Evolutionary conservation across 2,329 filamentous ascomycete genomes (phyloP).

Genomic region (Blumeria hordei): DNA sequence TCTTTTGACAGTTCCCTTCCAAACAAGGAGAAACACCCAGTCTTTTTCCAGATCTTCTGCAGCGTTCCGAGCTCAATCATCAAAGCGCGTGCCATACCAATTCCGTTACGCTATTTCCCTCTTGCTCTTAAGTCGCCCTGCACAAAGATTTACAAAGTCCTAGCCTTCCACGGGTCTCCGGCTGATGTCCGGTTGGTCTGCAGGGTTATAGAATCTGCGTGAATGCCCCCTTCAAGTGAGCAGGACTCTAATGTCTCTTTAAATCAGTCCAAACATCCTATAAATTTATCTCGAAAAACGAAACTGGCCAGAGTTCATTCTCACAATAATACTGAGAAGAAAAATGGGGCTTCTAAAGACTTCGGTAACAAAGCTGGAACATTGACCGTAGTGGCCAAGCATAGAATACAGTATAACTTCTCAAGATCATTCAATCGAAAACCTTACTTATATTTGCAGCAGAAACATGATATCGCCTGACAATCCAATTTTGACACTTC

Average conservation of each 20-base stretch:
- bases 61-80: too few relatives aligned
- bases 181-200: neutral
- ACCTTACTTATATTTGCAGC: constrained; percentile 4
- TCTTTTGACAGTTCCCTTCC: too few relatives aligned
- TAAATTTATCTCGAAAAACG: constrained; percentile 10
- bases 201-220: constrained; percentile 8
- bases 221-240: constrained; percentile 17
- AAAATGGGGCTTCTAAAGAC: constrained; percentile 16
- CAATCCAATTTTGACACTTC: constrained; percentile 2
- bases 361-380: constrained; percentile 8
- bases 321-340: constrained; percentile 13
- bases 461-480: constrained; percentile 8
- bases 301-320: constrained; percentile 9
- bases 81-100: too few relatives aligned
- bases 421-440: neutral
- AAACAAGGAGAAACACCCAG: too few relatives aligned
- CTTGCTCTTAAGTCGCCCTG: too few relatives aligned
- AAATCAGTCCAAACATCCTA: constrained; percentile 6
- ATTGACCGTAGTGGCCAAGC: constrained; percentile 14
- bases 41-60: too few relatives aligned
- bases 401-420: constrained; percentile 10
- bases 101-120: too few relatives aligned
- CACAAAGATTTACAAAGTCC: too few relatives aligned
- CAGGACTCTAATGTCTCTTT: constrained; percentile 11
- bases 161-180: too few relatives aligned